Base-by-base conservation (phyloP, 805 yeast genomes). In the Candida silvicultrix region DNA sequence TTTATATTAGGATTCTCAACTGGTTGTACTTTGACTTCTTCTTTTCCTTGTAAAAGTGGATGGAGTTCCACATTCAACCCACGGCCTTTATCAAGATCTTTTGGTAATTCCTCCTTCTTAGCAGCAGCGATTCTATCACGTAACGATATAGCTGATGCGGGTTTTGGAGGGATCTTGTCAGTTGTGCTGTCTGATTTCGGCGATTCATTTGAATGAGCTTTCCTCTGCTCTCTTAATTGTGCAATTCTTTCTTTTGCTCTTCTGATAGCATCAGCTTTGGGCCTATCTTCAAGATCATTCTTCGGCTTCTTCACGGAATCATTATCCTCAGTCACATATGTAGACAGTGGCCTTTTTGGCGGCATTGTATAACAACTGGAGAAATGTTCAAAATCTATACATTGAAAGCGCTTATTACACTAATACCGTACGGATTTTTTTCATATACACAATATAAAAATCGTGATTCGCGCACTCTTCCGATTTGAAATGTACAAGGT, bases 11-110 rank as follows among this genome's bases (percentile, higher is more conserved):
- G 63, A 45, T 58, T 60, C 14, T 48, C 51, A 2, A 44, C 31
- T 32, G 49, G 49, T 6, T 41, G 38, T 11, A 32, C 31, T 29
- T 50, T 41, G 1, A 39, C 20, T 4, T 40, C 28, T 10, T 45
- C 45, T 15, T 48, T 48, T 1, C 64, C 66, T 5, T 56, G 36
- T 3, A 63, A 48, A 5, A 63, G 43, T 5, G 67, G 67, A 48
- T 63, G 66, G 4, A 63, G 38, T 40, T 63, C 62, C 8, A 59
- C 58, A 41, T 54, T 53, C 4, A 59, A 43, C 5, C 64, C 62
- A 36, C 51, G 50, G 0, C 54, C 52, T 31, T 14, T 18, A 37
- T 14, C 32, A 3, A 12, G 12, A 4, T 23, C 2, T 16, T 34
- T 41, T 14, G 20, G 14, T 18, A 16, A 5, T 18, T 34, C 21